These are phyloP conservation scores for Theobroma grandiflorum DNA, from an alignment of 441 rosid species.

Conservation along the genomic window DNA sequence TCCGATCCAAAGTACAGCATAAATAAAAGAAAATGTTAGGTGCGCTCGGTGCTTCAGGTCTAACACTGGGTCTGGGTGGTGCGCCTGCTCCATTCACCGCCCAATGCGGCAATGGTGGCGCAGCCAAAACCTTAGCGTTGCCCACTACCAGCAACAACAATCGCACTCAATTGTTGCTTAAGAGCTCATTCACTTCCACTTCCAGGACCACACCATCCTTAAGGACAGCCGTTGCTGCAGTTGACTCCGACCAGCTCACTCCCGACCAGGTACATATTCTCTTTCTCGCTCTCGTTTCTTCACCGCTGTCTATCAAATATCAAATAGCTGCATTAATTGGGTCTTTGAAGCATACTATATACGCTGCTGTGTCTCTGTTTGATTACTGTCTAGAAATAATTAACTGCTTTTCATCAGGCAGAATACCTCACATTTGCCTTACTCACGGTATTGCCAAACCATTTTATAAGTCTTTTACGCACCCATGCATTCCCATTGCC, in stretches of 20 bases:
- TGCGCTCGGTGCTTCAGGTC: constrained; percentile 9
- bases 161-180: constrained; percentile 10
- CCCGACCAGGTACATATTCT: constrained; percentile 44
- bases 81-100: constrained; percentile 22
- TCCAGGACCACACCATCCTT: constrained; percentile 41
- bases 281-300: not conserved
- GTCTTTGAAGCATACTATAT: not conserved
- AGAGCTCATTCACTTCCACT: not conserved
- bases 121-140: constrained; percentile 30
- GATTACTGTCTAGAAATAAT: not conserved
- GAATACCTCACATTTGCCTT: not conserved
- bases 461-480: not conserved
- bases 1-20: not conserved
- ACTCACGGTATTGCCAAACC: not conserved
- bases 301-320: not conserved
- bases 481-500: not conserved
- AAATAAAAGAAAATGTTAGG: constrained; percentile 17
- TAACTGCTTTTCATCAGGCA: not conserved
- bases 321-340: not conserved
- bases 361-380: not conserved
- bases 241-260: constrained; percentile 51
- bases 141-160: not conserved
- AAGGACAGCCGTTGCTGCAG: constrained; percentile 52
- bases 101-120: constrained; percentile 2
- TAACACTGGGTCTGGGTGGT: constrained; percentile 18